Evolutionary conservation across 2,329 filamentous ascomycete species (phyloP), one percentile per base, ranked within the genome.

Genomic region (Eutypa lata): DNA sequence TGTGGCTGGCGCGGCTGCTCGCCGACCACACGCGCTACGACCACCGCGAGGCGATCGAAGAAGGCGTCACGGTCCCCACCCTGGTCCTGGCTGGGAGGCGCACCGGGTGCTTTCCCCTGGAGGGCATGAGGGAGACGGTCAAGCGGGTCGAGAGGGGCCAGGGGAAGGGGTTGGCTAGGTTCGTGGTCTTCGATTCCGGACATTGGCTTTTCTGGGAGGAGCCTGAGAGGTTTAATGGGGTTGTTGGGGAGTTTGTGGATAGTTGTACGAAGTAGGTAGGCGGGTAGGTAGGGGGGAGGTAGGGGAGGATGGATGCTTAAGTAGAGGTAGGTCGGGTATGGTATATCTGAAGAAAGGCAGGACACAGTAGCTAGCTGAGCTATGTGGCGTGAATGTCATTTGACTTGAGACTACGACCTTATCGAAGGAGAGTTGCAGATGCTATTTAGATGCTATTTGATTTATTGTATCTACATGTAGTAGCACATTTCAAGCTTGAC

Each of bases 131-230:
- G 46, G 72, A 74, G 66, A 72, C 68, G 21, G 69, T 65, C 8
- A 52, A 55, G 31, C 57, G 66, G 44, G 60, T 68, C 1, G 61
- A 65, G 37, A 60, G 58, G 45, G 16, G 13, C 35, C 13, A 38
- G 13, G 14, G 22, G 13, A 60, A 49, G n/a, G n/a, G n/a, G n/a
- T 16, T 54, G 56, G 71, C 61, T 2, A 62, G 52, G 50, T 60
- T 64, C 54, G 61, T 61, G 3, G 57, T 70, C 6, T 74, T 68
- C 46, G 66, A 71, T 3, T 61, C 67, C 3, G 72, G 72, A 0
- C 72, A 74, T 49, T 74, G 72, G 72, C 40, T 73, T 52, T 74
- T 74, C 45, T 74, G 68, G 26, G 72, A 74, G 61, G 66, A 73
- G 53, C 65, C 70, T 0, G 69, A 69, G 26, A 56, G 61, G 54